Evolutionary conservation across 2,329 filamentous ascomycete genomes (phyloP).

Genomic region (Rutstroemia sp.): DNA sequence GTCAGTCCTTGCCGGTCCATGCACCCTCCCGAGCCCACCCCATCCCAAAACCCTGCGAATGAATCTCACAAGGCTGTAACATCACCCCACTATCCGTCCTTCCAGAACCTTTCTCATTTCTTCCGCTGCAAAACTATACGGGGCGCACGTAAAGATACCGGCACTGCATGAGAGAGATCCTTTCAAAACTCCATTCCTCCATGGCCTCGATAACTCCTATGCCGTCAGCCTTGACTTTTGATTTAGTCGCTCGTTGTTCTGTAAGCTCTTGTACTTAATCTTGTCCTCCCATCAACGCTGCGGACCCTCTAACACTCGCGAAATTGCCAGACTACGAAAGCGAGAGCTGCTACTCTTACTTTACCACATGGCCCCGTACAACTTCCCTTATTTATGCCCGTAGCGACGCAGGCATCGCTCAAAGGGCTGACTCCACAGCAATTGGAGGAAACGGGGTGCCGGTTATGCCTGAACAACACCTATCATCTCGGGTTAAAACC

Average conservation of each 20-base stretch:
- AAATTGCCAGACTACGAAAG: slow-evolving; percentile 71
- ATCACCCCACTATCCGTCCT: neutral
- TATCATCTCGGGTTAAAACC: slow-evolving; percentile 95
- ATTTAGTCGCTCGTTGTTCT: slow-evolving; percentile 71
- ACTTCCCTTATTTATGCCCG: slow-evolving; percentile 96
- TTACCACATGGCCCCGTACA: slow-evolving; percentile 88
- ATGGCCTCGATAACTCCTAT: slow-evolving; percentile 27
- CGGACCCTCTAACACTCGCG: slow-evolving; percentile 1
- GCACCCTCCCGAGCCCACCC: neutral
- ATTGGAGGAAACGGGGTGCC: slow-evolving; percentile 80
- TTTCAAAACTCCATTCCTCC: neutral
- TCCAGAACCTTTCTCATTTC: neutral
- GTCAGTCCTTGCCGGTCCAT: too few relatives aligned
- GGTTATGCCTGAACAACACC: slow-evolving; percentile 93
- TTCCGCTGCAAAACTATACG: neutral
- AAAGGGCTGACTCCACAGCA: slow-evolving; percentile 93
- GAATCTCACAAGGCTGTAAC: neutral
- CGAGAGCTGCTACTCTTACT: slow-evolving; percentile 77
- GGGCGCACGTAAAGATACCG: neutral
- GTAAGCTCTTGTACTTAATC: slow-evolving; percentile 42
- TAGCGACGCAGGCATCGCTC: slow-evolving; percentile 91
- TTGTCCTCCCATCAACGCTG: neutral
- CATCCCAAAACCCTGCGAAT: neutral
- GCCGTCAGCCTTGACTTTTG: slow-evolving; percentile 67
- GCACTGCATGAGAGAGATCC: neutral